Evolutionary conservation across 1,139 yeast species (phyloP), one percentile per base, ranked within the genome.

Genomic region (Pichia sp.): DNA sequence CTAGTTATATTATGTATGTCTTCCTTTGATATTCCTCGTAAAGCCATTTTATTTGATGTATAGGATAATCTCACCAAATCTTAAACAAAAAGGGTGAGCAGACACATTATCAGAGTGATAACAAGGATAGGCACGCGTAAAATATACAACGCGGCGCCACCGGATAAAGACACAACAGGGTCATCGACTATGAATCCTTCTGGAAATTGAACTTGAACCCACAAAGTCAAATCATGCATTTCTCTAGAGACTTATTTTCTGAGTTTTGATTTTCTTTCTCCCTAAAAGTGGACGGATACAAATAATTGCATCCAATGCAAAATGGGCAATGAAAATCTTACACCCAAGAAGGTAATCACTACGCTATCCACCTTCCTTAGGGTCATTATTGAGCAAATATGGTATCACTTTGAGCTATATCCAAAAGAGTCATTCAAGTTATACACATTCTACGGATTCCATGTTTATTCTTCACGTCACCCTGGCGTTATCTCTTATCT

Each of bases 1-100:
- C 97, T 88, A 0, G 97, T 89, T 53, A 93, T 80, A 55, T 78
- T 74, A 58, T 87, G 89, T 9, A 90, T 75, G 59, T 85, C 87
- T 5, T 63, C 59, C 3, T 52, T 54, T 36, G 71, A 70, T 6
- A 85, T 80, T 31, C 64, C 68, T 28, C 63, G 62, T 43, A 77
- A 72, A 2, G 42, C 45, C 53, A 51, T 51, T 1, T 2, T 46
- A n/a, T 12, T n/a, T 34, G 37, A 5, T 10, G 37, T 34, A 16
- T 7, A 25, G 9, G 6, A 25, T 25, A 6, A 13, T 34, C 36
- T 10, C 7, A 3, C 36, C 5, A 31, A 6, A 12, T 7, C 13
- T 12, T 10, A 31, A 12, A n/a, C 36, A 13, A 7, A 3, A 31
- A 31, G 5, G 36, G 13, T 13, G 7, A n/a, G n/a, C 18, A 34